Evolutionary conservation across 2,329 filamentous ascomycete genomes (phyloP), one percentile per base, ranked within the genome.

Genomic region (Paecilomyces variotii): DNA sequence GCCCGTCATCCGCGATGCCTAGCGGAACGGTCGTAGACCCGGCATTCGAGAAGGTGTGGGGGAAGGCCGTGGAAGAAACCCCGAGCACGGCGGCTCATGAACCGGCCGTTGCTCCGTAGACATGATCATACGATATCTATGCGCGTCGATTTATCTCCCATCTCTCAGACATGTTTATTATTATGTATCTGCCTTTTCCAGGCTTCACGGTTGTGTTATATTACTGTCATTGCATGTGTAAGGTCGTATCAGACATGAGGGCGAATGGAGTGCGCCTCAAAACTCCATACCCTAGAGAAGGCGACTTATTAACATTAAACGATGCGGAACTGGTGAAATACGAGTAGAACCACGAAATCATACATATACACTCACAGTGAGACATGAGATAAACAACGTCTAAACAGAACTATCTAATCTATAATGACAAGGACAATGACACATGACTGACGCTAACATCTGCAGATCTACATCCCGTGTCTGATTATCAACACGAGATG

Each of bases 21-120:
- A 34, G 7, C 11, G 60, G 59, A 57, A 28, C 53, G 52, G 50
- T 34, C 45, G 64, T 61, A n/a, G 66, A 72, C 9, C 67, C 67
- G 1, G 67, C 65, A 4, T 72, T 73, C 45, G 73, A 74, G 59
- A 59, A 63, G 55, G 72, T 72, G 10, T 75, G 72, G 72, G 72
- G 71, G 1, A 74, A 73, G 60, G 72, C 72, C 7, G 64, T 72
- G 10, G 69, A 71, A 52, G 50, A 45, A 19, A 45, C 39, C 39
- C 39, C 39, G 3, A 45, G n/a, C n/a, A 45, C 5, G 39, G 39
- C 39, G 19, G 39, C n/a, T 45, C 39, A 45, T 45, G 39, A 45
- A 3, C n/a, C 35, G 3, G 7, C 4, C 39, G 4, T 39, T n/a
- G 35, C 35, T 39, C 35, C 12, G n/a, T 24, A 45, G 39, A 45